Conservation (phyloP, 2,329 filamentous ascomycete genomes). For the Talaromyces funiculosus region DNA sequence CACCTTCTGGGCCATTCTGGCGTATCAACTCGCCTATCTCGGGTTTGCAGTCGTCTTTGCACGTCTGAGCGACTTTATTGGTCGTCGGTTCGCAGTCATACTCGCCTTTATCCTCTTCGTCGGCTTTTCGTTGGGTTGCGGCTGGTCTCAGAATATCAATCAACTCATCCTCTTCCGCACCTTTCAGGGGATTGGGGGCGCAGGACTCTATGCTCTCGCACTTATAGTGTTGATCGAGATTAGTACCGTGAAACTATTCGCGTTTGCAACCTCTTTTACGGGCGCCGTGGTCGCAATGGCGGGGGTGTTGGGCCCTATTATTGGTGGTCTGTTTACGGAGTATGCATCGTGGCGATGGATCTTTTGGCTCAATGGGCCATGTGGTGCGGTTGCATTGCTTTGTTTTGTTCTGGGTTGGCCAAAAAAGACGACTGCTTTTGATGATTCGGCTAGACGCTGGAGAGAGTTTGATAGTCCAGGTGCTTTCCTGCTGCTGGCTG, state of each 20-base stretch:
- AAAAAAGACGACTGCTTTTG: not conserved
- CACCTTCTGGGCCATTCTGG: constrained; percentile 5
- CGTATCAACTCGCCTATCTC: constrained; percentile 6
- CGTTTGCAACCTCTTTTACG: not conserved
- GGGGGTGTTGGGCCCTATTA: constrained; percentile 13
- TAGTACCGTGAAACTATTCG: not conserved
- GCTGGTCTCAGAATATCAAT: not conserved
- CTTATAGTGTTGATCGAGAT: not conserved
- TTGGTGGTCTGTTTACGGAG: constrained; percentile 18
- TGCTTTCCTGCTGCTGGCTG: not conserved
- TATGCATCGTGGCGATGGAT: constrained; percentile 18
- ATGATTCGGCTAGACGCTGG: not conserved
- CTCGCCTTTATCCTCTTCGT: not conserved
- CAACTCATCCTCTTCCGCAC: constrained; percentile 1
- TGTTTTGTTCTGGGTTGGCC: constrained; percentile 1
- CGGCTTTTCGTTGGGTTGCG: constrained; percentile 1
- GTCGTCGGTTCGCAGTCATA: constrained; percentile 12
- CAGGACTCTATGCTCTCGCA: not conserved
- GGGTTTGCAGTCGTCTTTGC: constrained; percentile 5
- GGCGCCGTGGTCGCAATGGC: not conserved
- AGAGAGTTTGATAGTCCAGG: not conserved
- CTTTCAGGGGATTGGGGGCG: not conserved
- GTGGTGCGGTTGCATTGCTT: not conserved
- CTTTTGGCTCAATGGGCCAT: constrained; percentile 14
- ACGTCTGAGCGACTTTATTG: constrained; percentile 2